A percentile compares a stretch with the other conserved stretches of the same genome.
Conservation (phyloP, 2,329 filamentous ascomycete species). For the Colletotrichum neosansevieriae region DNA sequence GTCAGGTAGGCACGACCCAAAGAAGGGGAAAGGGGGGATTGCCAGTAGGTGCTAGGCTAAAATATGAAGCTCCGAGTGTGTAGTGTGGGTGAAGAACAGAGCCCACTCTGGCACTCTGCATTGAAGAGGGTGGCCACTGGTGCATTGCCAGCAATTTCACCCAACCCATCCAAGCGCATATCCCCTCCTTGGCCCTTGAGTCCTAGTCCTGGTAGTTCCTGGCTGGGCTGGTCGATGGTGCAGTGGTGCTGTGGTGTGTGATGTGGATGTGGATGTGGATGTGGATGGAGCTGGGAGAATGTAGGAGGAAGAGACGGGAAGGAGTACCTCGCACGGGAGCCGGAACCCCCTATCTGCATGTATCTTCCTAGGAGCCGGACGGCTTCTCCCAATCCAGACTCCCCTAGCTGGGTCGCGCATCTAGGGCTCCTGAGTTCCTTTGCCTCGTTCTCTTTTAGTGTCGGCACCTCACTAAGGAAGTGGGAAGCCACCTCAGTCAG, state of each 20-base stretch:
- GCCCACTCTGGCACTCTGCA: slow-evolving; percentile 12
- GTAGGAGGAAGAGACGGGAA: too few relatives aligned
- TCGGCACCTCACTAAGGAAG: slow-evolving; percentile 20
- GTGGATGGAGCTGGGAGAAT: too few relatives aligned
- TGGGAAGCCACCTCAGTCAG: slow-evolving; percentile 4
- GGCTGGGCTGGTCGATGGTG: too few relatives aligned
- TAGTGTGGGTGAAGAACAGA: slow-evolving; percentile 26
- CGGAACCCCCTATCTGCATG: slow-evolving; percentile 1
- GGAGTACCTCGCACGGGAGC: too few relatives aligned
- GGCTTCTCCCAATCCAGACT: neutral
- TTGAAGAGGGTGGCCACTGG: neutral
- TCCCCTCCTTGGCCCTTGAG: slow-evolving; percentile 13
- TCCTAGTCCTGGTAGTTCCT: slow-evolving; percentile 19
- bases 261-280: too few relatives aligned
- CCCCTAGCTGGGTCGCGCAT: neutral
- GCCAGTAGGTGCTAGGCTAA: slow-evolving; percentile 32
- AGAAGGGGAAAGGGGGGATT: slow-evolving; percentile 20
- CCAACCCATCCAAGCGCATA: slow-evolving; percentile 40
- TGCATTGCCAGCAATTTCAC: slow-evolving; percentile 40
- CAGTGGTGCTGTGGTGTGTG: too few relatives aligned
- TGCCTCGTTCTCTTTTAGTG: slow-evolving; percentile 17
- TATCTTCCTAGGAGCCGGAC: neutral
- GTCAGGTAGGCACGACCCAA: neutral
- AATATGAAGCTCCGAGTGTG: slow-evolving; percentile 34
- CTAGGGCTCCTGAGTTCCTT: slow-evolving; percentile 8